These are phyloP conservation scores for Alternaria infectoria DNA, from an alignment of 2,329 filamentous ascomycete species.

Conservation along the genomic window DNA sequence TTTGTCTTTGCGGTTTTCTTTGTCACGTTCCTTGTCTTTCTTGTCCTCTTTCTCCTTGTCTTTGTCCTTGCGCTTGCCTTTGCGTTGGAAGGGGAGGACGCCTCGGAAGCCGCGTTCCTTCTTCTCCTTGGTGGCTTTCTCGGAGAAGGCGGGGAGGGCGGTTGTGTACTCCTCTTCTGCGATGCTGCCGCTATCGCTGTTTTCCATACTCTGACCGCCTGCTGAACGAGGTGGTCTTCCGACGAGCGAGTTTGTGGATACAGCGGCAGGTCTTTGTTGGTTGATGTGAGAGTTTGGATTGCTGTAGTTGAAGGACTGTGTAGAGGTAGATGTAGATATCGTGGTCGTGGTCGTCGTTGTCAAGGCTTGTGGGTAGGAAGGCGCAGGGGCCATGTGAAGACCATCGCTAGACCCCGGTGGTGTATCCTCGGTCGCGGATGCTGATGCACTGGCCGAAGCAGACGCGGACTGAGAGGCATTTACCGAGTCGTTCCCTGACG, in stretches of 20 bases:
- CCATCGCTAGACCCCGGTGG: slow-evolving; percentile 47
- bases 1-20: slow-evolving; percentile 21
- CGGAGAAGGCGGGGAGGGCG: slow-evolving; percentile 44
- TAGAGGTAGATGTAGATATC: slow-evolving; percentile 10
- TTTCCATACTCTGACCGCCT: slow-evolving; percentile 37
- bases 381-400: slow-evolving; percentile 41
- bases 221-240: slow-evolving; percentile 35
- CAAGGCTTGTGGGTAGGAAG: slow-evolving; percentile 38
- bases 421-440: slow-evolving; percentile 44
- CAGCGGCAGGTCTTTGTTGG: slow-evolving; percentile 18
- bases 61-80: slow-evolving; percentile 42
- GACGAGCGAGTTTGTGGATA: slow-evolving; percentile 26
- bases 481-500: slow-evolving; percentile 33
- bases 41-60: slow-evolving; percentile 33
- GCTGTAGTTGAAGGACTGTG: slow-evolving; percentile 22
- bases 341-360: slow-evolving; percentile 32
- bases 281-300: slow-evolving; percentile 40
- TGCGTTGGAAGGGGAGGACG: slow-evolving; percentile 46
- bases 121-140: slow-evolving; percentile 42
- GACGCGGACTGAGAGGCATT: slow-evolving; percentile 36
- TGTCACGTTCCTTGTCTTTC: slow-evolving; percentile 25
- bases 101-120: slow-evolving; percentile 49
- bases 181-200: slow-evolving; percentile 44
- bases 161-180: slow-evolving; percentile 48
- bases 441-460: slow-evolving; percentile 39